Evolutionary conservation across 2,329 filamentous ascomycete genomes (phyloP).

Genomic region (Pseudocercospora musae): DNA sequence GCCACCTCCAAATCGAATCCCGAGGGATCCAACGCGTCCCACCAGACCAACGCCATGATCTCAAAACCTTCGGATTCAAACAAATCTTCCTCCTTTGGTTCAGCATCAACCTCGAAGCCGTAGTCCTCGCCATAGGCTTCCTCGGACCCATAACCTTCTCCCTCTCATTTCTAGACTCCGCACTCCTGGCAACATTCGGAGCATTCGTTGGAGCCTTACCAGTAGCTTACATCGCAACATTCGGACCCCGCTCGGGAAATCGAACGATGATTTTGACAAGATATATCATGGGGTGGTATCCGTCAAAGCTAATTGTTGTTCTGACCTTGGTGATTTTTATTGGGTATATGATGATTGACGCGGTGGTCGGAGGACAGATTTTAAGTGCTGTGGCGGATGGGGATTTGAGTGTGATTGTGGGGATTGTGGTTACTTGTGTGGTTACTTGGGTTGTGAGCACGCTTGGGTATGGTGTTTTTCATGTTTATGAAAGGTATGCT

Average conservation of each 20-base stretch:
- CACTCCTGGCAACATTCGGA: constrained; percentile 57
- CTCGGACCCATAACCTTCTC: constrained; percentile 58
- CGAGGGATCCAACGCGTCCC: constrained; percentile 60
- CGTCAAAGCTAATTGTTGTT: constrained; percentile 60
- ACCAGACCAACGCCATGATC: constrained; percentile 52
- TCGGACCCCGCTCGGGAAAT: constrained; percentile 60
- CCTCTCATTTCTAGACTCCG: constrained; percentile 57
- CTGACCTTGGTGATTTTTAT: constrained; percentile 59
- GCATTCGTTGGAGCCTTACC: constrained; percentile 53
- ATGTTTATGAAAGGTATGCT: constrained; percentile 65
- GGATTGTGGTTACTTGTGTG: constrained; percentile 63
- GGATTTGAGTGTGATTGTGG: constrained; percentile 61
- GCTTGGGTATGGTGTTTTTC: constrained; percentile 66
- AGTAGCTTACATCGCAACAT: constrained; percentile 60
- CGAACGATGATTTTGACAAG: constrained; percentile 61
- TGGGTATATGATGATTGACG: constrained; percentile 62
- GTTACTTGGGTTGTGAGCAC: constrained; percentile 63
- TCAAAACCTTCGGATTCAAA: constrained; percentile 52
- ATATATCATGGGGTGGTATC: constrained; percentile 63
- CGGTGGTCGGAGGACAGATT: constrained; percentile 65
- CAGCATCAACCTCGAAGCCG: constrained; percentile 60
- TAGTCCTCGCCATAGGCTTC: constrained; percentile 64
- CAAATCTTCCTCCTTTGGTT: constrained; percentile 60
- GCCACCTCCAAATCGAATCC: constrained; percentile 56
- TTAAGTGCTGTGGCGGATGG: constrained; percentile 60